phyloP scores from a whole-genome alignment of 805 yeast species.

The Candida verbasci region DNA sequence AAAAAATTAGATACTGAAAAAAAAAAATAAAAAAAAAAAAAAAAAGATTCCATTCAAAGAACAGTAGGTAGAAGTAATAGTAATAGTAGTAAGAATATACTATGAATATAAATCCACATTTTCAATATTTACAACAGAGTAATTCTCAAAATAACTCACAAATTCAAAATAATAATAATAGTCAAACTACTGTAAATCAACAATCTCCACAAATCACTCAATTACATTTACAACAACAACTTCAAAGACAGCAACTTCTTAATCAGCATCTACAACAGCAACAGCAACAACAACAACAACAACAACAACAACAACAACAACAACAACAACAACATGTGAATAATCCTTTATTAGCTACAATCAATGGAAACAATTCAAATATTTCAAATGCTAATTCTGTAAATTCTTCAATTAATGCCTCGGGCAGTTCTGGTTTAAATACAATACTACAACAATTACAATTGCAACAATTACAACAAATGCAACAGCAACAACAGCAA shows the following conservation, averaged over 20 bases:
- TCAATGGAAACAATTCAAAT: conserved; percentile 22
- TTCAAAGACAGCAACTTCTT: conserved; percentile 30
- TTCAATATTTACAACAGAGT: conserved; percentile 36
- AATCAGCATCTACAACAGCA: conserved; percentile 31
- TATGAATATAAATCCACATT: conserved; percentile 42
- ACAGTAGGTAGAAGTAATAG: too few species aligned
- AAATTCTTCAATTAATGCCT: conserved; percentile 1
- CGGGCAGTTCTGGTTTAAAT: conserved; percentile 13
- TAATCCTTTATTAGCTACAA: conserved; percentile 34
- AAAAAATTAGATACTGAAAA: too few species aligned
- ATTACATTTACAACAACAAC: conserved; percentile 29
- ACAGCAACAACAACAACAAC: conserved; percentile 24
- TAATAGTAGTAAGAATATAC: neutral
- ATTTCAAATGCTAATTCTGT: conserved; percentile 8
- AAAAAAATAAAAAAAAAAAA: too few species aligned
- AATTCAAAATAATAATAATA: conserved; percentile 18
- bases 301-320: conserved; percentile 11
- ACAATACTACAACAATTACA: conserved; percentile 27
- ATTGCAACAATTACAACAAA: conserved; percentile 18
- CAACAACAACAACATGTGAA: conserved; percentile 16
- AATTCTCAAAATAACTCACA: conserved; percentile 18
- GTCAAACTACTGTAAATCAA: conserved; percentile 15
- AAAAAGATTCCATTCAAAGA: too few species aligned
- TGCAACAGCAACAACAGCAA: conserved; percentile 16
- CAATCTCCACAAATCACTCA: conserved; percentile 35